These are phyloP conservation scores for Leptodontidium sp. DNA, from an alignment of 2,329 filamentous ascomycete species.

Conservation along the genomic window DNA sequence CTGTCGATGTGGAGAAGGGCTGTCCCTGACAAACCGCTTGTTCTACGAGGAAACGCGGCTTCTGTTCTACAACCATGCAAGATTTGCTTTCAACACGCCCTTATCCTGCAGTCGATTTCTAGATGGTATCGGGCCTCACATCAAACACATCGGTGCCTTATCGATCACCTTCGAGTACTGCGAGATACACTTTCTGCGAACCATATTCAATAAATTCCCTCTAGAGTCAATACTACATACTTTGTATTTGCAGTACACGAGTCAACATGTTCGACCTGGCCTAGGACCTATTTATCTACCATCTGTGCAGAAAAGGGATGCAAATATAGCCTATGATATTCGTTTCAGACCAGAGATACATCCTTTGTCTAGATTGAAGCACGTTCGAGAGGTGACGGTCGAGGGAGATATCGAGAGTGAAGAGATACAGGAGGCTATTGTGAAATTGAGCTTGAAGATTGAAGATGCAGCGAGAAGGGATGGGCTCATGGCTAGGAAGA, in stretches of 20 bases:
- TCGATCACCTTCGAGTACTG: constrained; percentile 3
- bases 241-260: constrained; percentile 9
- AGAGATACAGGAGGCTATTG: constrained; percentile 30
- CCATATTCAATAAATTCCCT: constrained; percentile 10
- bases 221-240: constrained; percentile 2
- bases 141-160: constrained; percentile 18
- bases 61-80: constrained; percentile 26
- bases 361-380: constrained; percentile 26
- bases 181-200: constrained; percentile 6
- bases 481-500: neutral
- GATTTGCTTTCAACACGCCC: constrained; percentile 27
- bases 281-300: constrained; percentile 8
- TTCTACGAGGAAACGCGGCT: constrained; percentile 30
- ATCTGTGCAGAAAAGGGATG: constrained; percentile 1
- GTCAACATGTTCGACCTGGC: neutral
- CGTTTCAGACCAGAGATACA: constrained; percentile 20
- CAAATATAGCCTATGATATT: constrained; percentile 21
- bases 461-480: constrained; percentile 8
- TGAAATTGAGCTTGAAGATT: constrained; percentile 24
- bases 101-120: constrained; percentile 20
- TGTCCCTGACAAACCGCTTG: constrained; percentile 29
- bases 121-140: constrained; percentile 12
- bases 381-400: constrained; percentile 23
- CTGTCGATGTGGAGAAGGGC: constrained; percentile 30
- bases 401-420: constrained; percentile 16